Conservation (phyloP, 1,284 basidiomycete genomes). For the Marasmius oreades region DNA sequence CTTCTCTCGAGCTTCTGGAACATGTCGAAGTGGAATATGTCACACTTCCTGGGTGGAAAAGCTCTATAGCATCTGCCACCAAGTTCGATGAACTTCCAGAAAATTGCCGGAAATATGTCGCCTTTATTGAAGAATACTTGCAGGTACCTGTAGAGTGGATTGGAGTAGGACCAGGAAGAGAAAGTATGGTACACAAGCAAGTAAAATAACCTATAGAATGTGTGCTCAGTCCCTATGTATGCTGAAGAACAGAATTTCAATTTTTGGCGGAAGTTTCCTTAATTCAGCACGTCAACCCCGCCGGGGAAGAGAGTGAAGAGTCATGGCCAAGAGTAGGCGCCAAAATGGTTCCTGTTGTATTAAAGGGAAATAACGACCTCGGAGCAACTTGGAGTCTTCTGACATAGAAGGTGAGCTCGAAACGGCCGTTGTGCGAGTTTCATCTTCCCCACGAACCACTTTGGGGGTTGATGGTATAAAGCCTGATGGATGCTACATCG, state of each 20-base stretch:
- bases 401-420: neutral
- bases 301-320: constrained; percentile 42
- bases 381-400: constrained; percentile 9
- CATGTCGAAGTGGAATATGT: constrained; percentile 87
- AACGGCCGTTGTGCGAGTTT: constrained; percentile 13
- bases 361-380: constrained; percentile 27
- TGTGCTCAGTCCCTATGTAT: neutral
- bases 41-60: constrained; percentile 91
- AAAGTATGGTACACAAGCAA: constrained; percentile 65
- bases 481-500: constrained; percentile 16
- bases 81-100: constrained; percentile 82
- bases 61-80: constrained; percentile 65
- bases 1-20: constrained; percentile 81
- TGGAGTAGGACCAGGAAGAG: constrained; percentile 82
- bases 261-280: too few relatives aligned
- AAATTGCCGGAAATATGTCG: constrained; percentile 85
- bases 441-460: constrained; percentile 14
- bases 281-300: too few relatives aligned
- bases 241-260: too few relatives aligned
- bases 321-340: constrained; percentile 39
- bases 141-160: constrained; percentile 89
- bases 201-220: neutral
- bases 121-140: constrained; percentile 83
- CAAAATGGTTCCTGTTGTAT: constrained; percentile 32
- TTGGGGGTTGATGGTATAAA: constrained; percentile 18